Conservation (phyloP, 73 alveolate species). For the Blepharisma japonicum region DNA sequence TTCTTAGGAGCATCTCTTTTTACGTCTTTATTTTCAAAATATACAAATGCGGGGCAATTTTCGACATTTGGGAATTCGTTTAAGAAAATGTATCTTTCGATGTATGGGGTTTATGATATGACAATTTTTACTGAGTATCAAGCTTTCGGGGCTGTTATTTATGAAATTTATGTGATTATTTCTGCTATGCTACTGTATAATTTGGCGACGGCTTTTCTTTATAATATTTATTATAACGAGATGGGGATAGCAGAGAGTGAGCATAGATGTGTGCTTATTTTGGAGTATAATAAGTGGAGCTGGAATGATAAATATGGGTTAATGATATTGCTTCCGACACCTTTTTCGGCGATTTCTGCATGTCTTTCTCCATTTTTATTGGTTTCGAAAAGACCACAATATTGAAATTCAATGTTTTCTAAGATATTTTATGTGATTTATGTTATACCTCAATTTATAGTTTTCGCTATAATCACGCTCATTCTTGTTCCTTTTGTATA, state of each 20-base stretch:
- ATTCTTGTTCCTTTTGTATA: constrained; percentile 7
- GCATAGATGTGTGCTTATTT: constrained; percentile 61
- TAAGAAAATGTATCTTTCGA: neutral
- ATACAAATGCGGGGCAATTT: neutral
- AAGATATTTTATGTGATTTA: neutral
- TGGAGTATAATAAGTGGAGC: constrained; percentile 53
- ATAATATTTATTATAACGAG: constrained; percentile 58
- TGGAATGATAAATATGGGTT: constrained; percentile 67
- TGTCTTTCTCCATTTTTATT: neutral
- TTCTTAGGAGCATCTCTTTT: neutral
- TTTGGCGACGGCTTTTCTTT: constrained; percentile 55
- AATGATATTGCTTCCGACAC: constrained; percentile 61
- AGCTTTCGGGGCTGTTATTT: constrained; percentile 48
- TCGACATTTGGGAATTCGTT: neutral
- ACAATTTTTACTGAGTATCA: neutral
- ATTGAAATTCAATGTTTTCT: neutral
- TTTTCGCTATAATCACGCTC: neutral
- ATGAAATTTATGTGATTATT: constrained; percentile 51
- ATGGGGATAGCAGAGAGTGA: constrained; percentile 52
- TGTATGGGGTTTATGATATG: neutral
- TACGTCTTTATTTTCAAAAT: neutral
- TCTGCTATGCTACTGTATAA: constrained; percentile 54
- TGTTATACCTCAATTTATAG: neutral
- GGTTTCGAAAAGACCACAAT: neutral
- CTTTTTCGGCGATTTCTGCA: constrained; percentile 39